A percentile compares a stretch with the other conserved stretches of the same genome.
phyloP scores from a whole-genome alignment of 495 filamentous ascomycete genomes.

The Cercophora newfieldiana region DNA sequence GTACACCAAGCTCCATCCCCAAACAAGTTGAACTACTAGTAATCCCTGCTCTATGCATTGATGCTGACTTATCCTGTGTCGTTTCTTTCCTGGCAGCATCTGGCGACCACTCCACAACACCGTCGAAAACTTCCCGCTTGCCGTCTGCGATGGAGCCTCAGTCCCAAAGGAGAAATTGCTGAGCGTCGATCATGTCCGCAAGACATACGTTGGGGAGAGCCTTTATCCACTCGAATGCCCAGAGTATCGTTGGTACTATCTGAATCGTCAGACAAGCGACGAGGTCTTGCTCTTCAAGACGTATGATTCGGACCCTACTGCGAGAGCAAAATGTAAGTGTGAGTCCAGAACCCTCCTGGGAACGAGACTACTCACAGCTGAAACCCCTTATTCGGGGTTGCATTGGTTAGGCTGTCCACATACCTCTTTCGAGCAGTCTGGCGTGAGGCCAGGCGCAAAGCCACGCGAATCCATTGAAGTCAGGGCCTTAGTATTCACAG shows the following conservation, averaged over 20 bases:
- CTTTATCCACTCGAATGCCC: neutral
- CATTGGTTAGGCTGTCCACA: too few species aligned
- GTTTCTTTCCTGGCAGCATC: neutral
- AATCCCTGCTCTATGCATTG: neutral
- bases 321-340: neutral
- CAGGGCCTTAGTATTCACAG: too few species aligned
- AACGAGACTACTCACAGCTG: too few species aligned
- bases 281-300: slow-evolving; percentile 16
- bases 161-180: slow-evolving; percentile 1
- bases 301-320: neutral
- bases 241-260: slow-evolving; percentile 11
- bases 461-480: too few species aligned
- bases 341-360: neutral
- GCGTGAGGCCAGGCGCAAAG: too few species aligned
- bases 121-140: slow-evolving; percentile 1
- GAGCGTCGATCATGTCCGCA: slow-evolving; percentile 8
- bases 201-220: slow-evolving; percentile 11
- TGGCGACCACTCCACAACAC: slow-evolving; percentile 9
- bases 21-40: too few species aligned
- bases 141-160: slow-evolving; percentile 11
- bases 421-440: too few species aligned
- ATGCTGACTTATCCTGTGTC: neutral
- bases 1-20: too few species aligned
- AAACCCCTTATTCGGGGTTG: too few species aligned
- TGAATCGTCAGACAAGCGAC: slow-evolving; percentile 3